Evolutionary conservation across 2,329 filamentous ascomycete species (phyloP), one percentile per base, ranked within the genome.

Genomic region (Diaporthe eres): DNA sequence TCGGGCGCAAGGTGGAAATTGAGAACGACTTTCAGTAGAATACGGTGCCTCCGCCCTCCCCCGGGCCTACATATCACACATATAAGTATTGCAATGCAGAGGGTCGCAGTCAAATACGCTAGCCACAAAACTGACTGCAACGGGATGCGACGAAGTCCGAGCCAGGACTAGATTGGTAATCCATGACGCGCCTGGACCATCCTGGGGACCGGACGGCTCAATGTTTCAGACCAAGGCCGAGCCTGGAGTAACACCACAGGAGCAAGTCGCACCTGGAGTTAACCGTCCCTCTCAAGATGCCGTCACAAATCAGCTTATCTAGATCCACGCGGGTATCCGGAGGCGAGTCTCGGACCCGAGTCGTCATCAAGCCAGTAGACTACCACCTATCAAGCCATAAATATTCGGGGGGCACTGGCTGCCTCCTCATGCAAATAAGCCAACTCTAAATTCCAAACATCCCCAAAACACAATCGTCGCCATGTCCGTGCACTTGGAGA

Each of bases 401-500:
- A 3, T 51, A 67, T 51, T 8, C 31, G 28, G 2, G 42, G 4
- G 28, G 25, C 28, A 31, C 28, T 37, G 25, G 15, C 25, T 17
- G 28, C 25, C 19, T 49, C 4, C 22, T 67, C 13, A 17, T 37
- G 3, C 3, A 22, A 31, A 4, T 3, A 2, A 6, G 31, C 60
- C 31, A 12, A 12, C 13, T 28, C 13, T 47, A 3, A 19, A 28
- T 19, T 10, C n/a, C 60, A 19, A 22, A 47, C 19, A 60, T n/a
- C 31, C 10, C 60, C 9, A 5, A 19, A 57, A 42, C 25, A n/a
- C 19, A 15, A 15, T 28, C 47, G 15, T 37, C 65, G 15, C 22
- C 65, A 68, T 68, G 65, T 68, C 65, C 31, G 31, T 19, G n/a
- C 44, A 68, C 34, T 34, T 68, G 1, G 65, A 28, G 65, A 68